Percentiles rank a stretch among this genome's conserved stretches.
Conservation (phyloP, 2,329 filamentous ascomycete species). For the Colletotrichum limetticola region DNA sequence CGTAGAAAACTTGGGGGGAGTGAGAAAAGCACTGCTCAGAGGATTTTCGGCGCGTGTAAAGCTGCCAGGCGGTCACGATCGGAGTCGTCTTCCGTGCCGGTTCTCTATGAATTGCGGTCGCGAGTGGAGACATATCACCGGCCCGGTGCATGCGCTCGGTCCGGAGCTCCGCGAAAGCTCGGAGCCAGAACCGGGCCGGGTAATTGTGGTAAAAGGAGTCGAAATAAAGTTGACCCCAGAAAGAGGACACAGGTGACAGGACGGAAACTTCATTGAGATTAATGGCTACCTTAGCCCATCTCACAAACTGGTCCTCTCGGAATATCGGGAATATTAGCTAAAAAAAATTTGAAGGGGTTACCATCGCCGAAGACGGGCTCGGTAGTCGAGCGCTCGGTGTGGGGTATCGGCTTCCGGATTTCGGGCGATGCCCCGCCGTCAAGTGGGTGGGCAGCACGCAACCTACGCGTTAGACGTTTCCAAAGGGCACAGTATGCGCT, state of each 20-base stretch:
- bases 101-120: background rate
- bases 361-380: slow-evolving; percentile 27
- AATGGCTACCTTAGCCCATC: background rate
- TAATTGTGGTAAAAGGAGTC: background rate
- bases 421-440: slow-evolving; percentile 12
- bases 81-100: background rate
- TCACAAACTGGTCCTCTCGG: background rate
- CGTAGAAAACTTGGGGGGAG: no score
- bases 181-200: background rate
- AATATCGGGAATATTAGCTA: slow-evolving; percentile 27
- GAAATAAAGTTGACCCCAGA: background rate
- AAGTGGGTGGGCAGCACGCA: background rate
- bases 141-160: background rate
- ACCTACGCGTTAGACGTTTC: background rate
- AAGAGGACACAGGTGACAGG: background rate
- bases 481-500: background rate
- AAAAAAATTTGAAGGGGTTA: slow-evolving; percentile 6
- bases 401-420: slow-evolving; percentile 32
- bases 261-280: background rate
- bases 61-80: background rate
- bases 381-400: slow-evolving; percentile 25
- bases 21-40: no score
- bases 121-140: background rate
- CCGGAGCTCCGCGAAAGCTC: background rate
- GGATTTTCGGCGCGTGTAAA: no score